Conservation (phyloP, 495 filamentous ascomycete species). For the Massariosphaeria phaeospora region DNA sequence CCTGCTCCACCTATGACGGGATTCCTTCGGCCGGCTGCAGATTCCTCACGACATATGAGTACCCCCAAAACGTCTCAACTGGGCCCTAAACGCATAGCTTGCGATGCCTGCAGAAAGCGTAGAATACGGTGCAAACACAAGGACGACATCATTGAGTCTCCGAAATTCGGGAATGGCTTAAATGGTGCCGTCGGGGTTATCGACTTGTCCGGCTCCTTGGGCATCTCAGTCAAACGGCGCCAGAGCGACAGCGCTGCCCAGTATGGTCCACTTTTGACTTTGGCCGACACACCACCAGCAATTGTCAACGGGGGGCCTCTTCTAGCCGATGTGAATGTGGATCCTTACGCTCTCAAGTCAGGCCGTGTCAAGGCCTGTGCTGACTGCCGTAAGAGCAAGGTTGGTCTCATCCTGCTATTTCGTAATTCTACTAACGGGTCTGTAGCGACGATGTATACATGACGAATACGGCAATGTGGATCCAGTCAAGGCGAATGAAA, state of each 20-base stretch:
- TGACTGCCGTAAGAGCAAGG: constrained; percentile 66
- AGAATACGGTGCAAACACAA: constrained; percentile 47
- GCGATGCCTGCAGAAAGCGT: constrained; percentile 44
- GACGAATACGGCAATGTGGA: constrained; percentile 61
- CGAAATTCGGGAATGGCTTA: not conserved
- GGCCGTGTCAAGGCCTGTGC: constrained; percentile 56
- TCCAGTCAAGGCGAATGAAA: constrained; percentile 57
- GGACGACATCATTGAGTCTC: constrained; percentile 33
- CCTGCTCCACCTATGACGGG: constrained; percentile 17
- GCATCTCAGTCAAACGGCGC: constrained; percentile 2
- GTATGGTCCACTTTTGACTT: not conserved
- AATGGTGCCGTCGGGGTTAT: not conserved
- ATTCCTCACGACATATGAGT: constrained; percentile 29
- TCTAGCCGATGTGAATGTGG: constrained; percentile 24
- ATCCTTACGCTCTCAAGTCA: constrained; percentile 39
- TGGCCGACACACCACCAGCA: not conserved
- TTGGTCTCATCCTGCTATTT: constrained; percentile 35
- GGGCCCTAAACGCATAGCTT: constrained; percentile 45
- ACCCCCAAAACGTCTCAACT: constrained; percentile 46
- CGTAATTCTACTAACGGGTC: constrained; percentile 26
- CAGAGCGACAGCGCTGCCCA: constrained; percentile 9
- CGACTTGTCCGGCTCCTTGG: constrained; percentile 7
- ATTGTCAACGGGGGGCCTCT: constrained; percentile 20
- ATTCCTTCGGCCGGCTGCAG: constrained; percentile 8
- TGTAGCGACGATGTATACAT: constrained; percentile 63